Evolutionary conservation across 2,329 filamentous ascomycete genomes (phyloP).

Genomic region (Rachicladosporium sp.): DNA sequence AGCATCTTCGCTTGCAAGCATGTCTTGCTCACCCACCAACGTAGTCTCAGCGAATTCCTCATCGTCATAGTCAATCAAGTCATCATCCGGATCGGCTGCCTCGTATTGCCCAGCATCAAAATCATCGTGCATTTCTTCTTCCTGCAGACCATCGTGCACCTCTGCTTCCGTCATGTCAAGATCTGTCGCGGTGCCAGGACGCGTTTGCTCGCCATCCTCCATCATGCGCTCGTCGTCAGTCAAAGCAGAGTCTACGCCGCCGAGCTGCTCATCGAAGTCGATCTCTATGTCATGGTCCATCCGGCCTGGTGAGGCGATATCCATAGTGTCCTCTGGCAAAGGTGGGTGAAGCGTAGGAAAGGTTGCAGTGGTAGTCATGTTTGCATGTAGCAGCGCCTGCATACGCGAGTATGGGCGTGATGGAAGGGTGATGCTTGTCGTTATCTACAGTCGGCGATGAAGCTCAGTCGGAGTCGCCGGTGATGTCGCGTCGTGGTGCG

Average conservation of each 20-base stretch:
- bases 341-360: slow-evolving; percentile 12
- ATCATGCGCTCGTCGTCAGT: slow-evolving; percentile 45
- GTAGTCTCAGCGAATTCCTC: slow-evolving; percentile 12
- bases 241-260: slow-evolving; percentile 8
- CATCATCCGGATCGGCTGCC: slow-evolving; percentile 18
- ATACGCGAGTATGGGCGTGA: too few relatives aligned
- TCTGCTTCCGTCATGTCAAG: slow-evolving; percentile 22
- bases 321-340: slow-evolving; percentile 40
- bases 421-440: too few relatives aligned
- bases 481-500: too few relatives aligned
- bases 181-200: slow-evolving; percentile 24
- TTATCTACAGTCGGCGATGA: too few relatives aligned
- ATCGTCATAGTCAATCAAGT: slow-evolving; percentile 27
- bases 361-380: slow-evolving; percentile 4
- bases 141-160: slow-evolving; percentile 15
- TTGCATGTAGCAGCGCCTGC: neutral
- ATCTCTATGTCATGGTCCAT: slow-evolving; percentile 45
- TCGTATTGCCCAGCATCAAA: slow-evolving; percentile 6
- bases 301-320: slow-evolving; percentile 37
- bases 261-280: slow-evolving; percentile 39
- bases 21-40: slow-evolving; percentile 3
- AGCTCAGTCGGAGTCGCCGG: too few relatives aligned
- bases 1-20: neutral
- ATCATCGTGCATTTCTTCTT: slow-evolving; percentile 21
- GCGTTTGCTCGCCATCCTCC: slow-evolving; percentile 38